phyloP scores from a whole-genome alignment of 2,329 filamentous ascomycete species.

The Lachnellula occidentalis region DNA sequence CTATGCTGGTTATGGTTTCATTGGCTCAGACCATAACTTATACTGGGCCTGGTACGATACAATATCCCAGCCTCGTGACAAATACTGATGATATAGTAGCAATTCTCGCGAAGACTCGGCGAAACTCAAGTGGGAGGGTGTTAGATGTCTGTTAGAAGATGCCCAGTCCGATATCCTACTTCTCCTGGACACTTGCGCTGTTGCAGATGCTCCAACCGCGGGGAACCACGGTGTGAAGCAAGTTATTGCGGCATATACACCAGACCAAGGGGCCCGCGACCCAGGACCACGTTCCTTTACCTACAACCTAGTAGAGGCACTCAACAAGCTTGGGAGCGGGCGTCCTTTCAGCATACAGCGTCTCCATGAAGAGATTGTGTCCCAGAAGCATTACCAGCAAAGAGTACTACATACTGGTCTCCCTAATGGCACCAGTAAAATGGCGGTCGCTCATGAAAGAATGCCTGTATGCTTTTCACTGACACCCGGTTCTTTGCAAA shows the following conservation, averaged over 20 bases:
- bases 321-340: slow-evolving; percentile 47
- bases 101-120: slow-evolving; percentile 52
- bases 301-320: slow-evolving; percentile 48
- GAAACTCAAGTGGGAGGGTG: slow-evolving; percentile 58
- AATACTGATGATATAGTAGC: slow-evolving; percentile 40
- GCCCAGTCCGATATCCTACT: slow-evolving; percentile 58
- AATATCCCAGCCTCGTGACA: slow-evolving; percentile 21
- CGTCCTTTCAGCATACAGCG: slow-evolving; percentile 52
- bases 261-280: slow-evolving; percentile 44
- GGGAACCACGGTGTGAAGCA: slow-evolving; percentile 55
- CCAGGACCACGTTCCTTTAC: slow-evolving; percentile 52
- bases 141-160: slow-evolving; percentile 58
- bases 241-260: slow-evolving; percentile 53
- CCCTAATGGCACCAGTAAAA: slow-evolving; percentile 41
- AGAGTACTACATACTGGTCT: slow-evolving; percentile 37
- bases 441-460: slow-evolving; percentile 29
- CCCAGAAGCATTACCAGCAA: slow-evolving; percentile 34
- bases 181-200: slow-evolving; percentile 55
- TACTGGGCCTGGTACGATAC: slow-evolving; percentile 61
- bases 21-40: slow-evolving; percentile 53
- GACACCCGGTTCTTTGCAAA: slow-evolving; percentile 48
- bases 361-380: slow-evolving; percentile 49
- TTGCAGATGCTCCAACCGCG: slow-evolving; percentile 45
- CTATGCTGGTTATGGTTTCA: slow-evolving; percentile 57
- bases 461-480: slow-evolving; percentile 51